A percentile compares a stretch with the other conserved stretches of the same genome.
These are phyloP conservation scores for Candida easanensis DNA, from an alignment of 805 yeast genomes.

Conservation along the genomic window DNA sequence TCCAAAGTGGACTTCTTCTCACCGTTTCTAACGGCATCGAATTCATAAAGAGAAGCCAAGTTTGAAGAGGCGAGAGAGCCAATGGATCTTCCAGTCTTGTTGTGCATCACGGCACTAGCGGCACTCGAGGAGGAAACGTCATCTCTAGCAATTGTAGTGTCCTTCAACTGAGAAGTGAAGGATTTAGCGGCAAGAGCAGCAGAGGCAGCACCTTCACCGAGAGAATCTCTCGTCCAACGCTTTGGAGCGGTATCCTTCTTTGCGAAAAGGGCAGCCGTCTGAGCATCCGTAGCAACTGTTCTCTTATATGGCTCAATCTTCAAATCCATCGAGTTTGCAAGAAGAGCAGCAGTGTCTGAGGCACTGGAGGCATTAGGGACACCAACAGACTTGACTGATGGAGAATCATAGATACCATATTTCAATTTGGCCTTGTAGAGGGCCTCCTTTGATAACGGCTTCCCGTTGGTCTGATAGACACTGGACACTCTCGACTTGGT, in stretches of 20 bases:
- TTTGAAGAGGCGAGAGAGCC: conserved; percentile 38
- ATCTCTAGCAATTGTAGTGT: conserved; percentile 1
- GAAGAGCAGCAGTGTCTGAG: conserved; percentile 72
- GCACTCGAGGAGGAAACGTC: conserved; percentile 16
- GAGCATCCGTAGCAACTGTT: conserved; percentile 57
- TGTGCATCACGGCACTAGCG: conserved; percentile 20
- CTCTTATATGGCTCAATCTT: conserved; percentile 66
- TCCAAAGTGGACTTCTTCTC: conserved; percentile 42
- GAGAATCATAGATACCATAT: conserved; percentile 60
- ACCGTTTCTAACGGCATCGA: conserved; percentile 42
- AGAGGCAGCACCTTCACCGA: conserved; percentile 47
- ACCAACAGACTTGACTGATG: conserved; percentile 50
- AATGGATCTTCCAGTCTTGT: conserved; percentile 39
- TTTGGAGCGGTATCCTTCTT: conserved; percentile 44
- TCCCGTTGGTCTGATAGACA: conserved; percentile 66
- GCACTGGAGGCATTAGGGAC: conserved; percentile 54
- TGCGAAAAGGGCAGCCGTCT: conserved; percentile 57
- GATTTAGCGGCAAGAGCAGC: conserved; percentile 35
- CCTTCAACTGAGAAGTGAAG: background rate
- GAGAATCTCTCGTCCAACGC: conserved; percentile 49
- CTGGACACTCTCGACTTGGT: conserved; percentile 26
- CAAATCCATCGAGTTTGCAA: conserved; percentile 66
- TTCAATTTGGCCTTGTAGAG: conserved; percentile 69
- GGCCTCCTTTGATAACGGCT: conserved; percentile 72
- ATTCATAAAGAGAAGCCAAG: conserved; percentile 39